Evolutionary conservation across 352 stramenopile genomes (phyloP), one percentile per base, ranked within the genome.

Genomic region (Phytophthora sansomeana): DNA sequence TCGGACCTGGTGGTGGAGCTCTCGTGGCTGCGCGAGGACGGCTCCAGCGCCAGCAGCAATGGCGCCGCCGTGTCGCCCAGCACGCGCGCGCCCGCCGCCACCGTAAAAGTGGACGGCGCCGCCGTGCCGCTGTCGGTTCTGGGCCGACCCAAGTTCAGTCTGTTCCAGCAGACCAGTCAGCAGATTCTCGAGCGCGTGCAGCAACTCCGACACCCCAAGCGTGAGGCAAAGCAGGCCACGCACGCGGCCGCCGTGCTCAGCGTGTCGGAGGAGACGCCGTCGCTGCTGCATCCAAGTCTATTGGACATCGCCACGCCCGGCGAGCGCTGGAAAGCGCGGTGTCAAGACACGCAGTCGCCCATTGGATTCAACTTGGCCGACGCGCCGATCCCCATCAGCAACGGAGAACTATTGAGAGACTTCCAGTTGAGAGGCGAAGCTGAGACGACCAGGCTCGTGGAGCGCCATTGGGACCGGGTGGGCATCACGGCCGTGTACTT

Each of bases 1-100:
- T 98, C 95, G 49, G 97, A 99, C 77, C 69, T 99, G 16, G 85
- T 99, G 17, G 78, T 99, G 19, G 85, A 96, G 80, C 85, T 96
- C 63, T 91, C 84, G 61, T 92, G 87, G 81, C 58, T 91, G 35
- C 77, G 75, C n/a, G 74, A 80, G 26, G 64, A 81, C 26, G 74
- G 35, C 28, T 33, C 17, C 41, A 44, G 39, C 38, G 58, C 24
- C 58, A 66, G 49, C 29, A 72, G 51, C 36, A 66, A 64, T 36
- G 57, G 43, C 16, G 32, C 41, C n/a, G 57, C n/a, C 5, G 38
- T 68, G 10, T 26, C 39, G 39, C 30, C 41, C 28, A 65, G 59
- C 7, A 42, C 35, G 6, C 44, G 24, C 24, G 39, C 63, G 10
- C 44, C 47, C 8, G 33, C 62, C 14, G 53, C 36, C 13, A 61